phyloP scores from a whole-genome alignment of 331 rosid genomes.

The Malus hybrid region DNA sequence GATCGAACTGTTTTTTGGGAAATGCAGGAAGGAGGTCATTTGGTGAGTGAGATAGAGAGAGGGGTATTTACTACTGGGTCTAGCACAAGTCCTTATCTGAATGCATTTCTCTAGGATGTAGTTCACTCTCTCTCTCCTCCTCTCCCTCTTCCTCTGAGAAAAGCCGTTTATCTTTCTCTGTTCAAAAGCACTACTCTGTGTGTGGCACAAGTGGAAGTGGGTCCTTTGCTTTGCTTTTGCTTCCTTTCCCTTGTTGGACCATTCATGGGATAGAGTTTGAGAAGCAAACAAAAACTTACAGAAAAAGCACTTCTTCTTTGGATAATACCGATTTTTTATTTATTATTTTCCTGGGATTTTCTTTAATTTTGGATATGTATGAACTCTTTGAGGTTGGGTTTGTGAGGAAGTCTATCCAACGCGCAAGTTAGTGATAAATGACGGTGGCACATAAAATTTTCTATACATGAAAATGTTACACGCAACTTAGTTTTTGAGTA shows the following conservation, averaged over 20 bases:
- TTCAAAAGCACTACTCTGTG: constrained; percentile 9
- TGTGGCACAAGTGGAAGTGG: constrained; percentile 25
- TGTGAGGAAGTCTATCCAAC: background rate
- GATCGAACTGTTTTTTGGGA: constrained; percentile 44
- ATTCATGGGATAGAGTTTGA: constrained; percentile 12
- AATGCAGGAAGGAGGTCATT: constrained; percentile 30
- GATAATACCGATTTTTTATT: constrained; percentile 21
- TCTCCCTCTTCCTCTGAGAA: constrained; percentile 17
- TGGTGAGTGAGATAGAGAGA: constrained; percentile 10
- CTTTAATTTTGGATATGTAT: background rate
- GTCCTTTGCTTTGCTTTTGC: constrained; percentile 16
- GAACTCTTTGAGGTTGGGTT: background rate
- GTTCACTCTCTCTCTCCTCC: constrained; percentile 14
- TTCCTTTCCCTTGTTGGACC: constrained; percentile 8
- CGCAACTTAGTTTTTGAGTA: no score
- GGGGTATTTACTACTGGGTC: constrained; percentile 35
- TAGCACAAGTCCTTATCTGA: constrained; percentile 72
- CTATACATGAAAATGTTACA: no score
- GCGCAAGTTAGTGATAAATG: background rate
- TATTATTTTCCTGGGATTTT: background rate
- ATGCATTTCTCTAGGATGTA: constrained; percentile 43
- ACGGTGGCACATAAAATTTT: no score
- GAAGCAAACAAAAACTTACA: constrained; percentile 49
- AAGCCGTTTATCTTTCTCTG: constrained; percentile 22
- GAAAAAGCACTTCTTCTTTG: constrained; percentile 36